Percentiles rank a stretch among this genome's conserved stretches.
Conservation (phyloP, 164 flowering plant species). For the Tetrastigma voinierianum region DNA sequence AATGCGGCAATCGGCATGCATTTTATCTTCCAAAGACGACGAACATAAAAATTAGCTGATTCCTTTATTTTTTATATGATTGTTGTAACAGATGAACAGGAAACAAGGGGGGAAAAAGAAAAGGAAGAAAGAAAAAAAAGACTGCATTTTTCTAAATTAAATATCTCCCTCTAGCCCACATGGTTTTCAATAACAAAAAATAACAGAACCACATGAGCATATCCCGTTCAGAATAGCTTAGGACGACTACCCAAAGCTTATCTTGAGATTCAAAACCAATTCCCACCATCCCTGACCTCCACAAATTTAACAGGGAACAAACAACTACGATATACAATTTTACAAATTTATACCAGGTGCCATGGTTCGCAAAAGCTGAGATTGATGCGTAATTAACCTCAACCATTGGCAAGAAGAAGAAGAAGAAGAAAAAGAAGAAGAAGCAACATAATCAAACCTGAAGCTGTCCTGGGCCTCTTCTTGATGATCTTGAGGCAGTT, state of each 20-base stretch:
- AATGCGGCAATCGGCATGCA: neutral
- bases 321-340: constrained; percentile 53
- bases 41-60: constrained; percentile 13
- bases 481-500: constrained; percentile 60
- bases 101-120: constrained; percentile 7
- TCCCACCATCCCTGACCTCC: constrained; percentile 21
- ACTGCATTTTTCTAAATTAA: constrained; percentile 21
- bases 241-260: constrained; percentile 25
- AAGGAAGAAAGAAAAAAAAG: constrained; percentile 9
- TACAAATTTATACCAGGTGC: constrained; percentile 37
- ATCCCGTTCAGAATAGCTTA: constrained; percentile 24
- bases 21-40: neutral
- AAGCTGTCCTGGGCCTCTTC: constrained; percentile 51
- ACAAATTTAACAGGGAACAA: constrained; percentile 15
- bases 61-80: constrained; percentile 16
- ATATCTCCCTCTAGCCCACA: constrained; percentile 33
- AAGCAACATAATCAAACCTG: constrained; percentile 32
- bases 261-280: constrained; percentile 13
- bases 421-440: too few species aligned
- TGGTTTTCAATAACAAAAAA: constrained; percentile 44
- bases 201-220: constrained; percentile 51
- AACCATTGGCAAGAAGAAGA: constrained; percentile 4
- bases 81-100: constrained; percentile 15
- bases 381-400: constrained; percentile 3
- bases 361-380: constrained; percentile 9